These are phyloP conservation scores for Aspergillus sp. DNA, from an alignment of 2,329 filamentous ascomycete genomes.

Conservation along the genomic window DNA sequence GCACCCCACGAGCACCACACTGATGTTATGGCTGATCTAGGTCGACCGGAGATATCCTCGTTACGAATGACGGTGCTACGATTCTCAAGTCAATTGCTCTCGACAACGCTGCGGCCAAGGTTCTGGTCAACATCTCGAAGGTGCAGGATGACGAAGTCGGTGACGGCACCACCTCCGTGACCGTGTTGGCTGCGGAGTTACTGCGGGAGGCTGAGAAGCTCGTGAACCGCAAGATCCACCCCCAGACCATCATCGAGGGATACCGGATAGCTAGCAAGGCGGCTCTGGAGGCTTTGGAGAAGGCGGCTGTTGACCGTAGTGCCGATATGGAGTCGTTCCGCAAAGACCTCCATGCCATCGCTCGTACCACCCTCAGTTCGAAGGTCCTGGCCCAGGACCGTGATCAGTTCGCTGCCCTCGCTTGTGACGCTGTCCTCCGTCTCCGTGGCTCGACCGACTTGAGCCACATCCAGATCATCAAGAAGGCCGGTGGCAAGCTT, in stretches of 20 bases:
- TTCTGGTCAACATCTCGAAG: constrained; percentile 98
- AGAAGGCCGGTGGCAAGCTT: constrained; percentile 97
- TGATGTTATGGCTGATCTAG: constrained; percentile 46
- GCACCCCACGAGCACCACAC: constrained; percentile 16
- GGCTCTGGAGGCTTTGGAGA: constrained; percentile 79
- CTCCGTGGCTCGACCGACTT: constrained; percentile 89
- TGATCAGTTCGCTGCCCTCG: constrained; percentile 85
- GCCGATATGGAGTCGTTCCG: constrained; percentile 79
- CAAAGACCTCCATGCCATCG: constrained; percentile 86
- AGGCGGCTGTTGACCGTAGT: constrained; percentile 86
- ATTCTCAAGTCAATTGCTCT: constrained; percentile 98
- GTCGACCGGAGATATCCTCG: constrained; percentile 95
- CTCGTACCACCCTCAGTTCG: constrained; percentile 91
- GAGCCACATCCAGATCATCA: constrained; percentile 98
- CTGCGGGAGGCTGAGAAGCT: constrained; percentile 95
- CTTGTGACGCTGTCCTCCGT: constrained; percentile 86
- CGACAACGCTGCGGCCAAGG: constrained; percentile 97
- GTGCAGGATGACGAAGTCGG: constrained; percentile 99
- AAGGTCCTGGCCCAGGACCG: constrained; percentile 95
- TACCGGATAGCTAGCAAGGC: constrained; percentile 96
- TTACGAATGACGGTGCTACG: constrained; percentile 97
- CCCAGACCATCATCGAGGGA: constrained; percentile 98
- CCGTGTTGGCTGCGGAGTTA: constrained; percentile 91
- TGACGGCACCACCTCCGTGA: constrained; percentile 97
- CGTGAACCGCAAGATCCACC: constrained; percentile 97